These are phyloP conservation scores for Laguncularia racemosa DNA, from an alignment of 345 rosid species.

Conservation along the genomic window DNA sequence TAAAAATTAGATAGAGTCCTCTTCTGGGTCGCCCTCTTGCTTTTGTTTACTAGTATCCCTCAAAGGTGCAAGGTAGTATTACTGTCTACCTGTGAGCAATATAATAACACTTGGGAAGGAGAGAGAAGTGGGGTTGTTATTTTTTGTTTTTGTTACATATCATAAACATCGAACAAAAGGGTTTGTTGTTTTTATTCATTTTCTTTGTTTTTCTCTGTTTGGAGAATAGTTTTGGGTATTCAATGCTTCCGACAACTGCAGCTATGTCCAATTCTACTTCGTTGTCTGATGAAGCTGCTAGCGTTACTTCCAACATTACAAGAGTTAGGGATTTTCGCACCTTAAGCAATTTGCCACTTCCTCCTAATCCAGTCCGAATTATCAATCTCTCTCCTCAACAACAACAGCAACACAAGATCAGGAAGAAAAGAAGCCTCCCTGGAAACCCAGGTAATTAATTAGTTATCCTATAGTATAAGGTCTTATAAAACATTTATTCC, in stretches of 20 bases:
- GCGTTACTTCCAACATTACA: constrained; percentile 54
- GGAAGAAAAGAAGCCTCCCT: constrained; percentile 84
- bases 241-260: constrained; percentile 52
- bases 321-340: constrained; percentile 40
- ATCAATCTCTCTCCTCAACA: constrained; percentile 1
- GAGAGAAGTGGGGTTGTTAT: too few species aligned
- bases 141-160: too few species aligned
- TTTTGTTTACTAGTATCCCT: background rate
- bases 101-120: too few species aligned
- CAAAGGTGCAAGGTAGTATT: too few species aligned
- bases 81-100: too few species aligned
- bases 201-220: constrained; percentile 26
- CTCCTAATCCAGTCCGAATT: constrained; percentile 8
- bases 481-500: background rate
- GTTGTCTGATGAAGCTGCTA: constrained; percentile 65
- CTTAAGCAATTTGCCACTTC: constrained; percentile 20
- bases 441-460: constrained; percentile 73
- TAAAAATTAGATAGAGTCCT: constrained; percentile 3
- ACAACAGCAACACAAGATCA: constrained; percentile 37
- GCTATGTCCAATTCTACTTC: constrained; percentile 49
- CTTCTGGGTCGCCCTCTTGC: constrained; percentile 2
- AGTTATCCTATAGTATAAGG: background rate
- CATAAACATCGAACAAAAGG: too few species aligned
- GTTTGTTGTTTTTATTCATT: background rate
- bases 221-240: constrained; percentile 32